These are phyloP conservation scores for Fraxinus quadrangulata DNA, from an alignment of 257 asterid species.

Conservation along the genomic window DNA sequence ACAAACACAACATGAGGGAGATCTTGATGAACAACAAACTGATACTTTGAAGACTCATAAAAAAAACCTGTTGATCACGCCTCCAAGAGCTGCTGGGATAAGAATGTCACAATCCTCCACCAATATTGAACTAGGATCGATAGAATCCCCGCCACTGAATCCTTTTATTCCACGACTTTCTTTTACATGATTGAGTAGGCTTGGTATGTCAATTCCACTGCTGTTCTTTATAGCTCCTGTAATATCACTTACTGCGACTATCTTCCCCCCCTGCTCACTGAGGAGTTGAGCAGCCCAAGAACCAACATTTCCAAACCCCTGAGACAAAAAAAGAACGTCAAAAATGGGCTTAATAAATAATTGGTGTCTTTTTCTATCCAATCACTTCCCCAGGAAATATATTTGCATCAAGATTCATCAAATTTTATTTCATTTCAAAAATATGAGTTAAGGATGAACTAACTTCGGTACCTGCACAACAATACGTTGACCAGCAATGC, in stretches of 20 bases:
- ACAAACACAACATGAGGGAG: not conserved
- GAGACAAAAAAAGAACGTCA: not conserved
- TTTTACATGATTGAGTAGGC: slow-evolving; percentile 54
- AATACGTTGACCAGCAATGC: slow-evolving; percentile 53
- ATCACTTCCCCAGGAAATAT: not conserved
- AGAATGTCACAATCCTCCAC: slow-evolving; percentile 83
- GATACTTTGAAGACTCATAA: not conserved
- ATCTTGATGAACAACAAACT: not conserved
- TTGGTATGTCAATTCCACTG: slow-evolving; percentile 63
- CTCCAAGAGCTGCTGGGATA: slow-evolving; percentile 93
- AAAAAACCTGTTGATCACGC: slow-evolving; percentile 70
- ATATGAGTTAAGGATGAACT: not conserved
- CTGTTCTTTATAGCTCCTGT: slow-evolving; percentile 63
- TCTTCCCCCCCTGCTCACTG: slow-evolving; percentile 55
- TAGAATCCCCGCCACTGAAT: slow-evolving; percentile 53
- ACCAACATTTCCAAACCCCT: slow-evolving; percentile 74
- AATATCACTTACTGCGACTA: slow-evolving; percentile 60
- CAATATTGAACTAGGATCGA: slow-evolving; percentile 55
- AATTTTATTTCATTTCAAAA: not conserved
- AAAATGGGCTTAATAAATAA: not conserved
- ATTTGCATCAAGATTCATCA: not conserved
- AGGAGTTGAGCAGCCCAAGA: slow-evolving; percentile 71
- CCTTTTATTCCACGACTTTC: slow-evolving; percentile 69
- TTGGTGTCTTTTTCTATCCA: not conserved
- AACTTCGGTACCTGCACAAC: slow-evolving; percentile 48